Conservation (phyloP, 2,329 filamentous ascomycete species). For the Plenodomus tracheiphilus region DNA sequence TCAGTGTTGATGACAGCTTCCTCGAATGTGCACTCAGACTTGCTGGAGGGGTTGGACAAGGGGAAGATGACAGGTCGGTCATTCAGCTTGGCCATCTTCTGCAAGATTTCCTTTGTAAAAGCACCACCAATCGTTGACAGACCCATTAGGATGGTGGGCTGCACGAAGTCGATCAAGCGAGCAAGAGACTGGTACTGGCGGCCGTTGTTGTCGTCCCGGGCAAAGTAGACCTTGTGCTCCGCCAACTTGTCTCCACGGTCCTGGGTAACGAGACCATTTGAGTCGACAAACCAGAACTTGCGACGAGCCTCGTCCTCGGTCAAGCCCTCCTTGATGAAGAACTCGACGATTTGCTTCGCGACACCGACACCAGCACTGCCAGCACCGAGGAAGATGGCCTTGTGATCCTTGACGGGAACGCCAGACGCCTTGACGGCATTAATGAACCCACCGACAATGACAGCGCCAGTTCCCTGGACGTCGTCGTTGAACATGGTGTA, state of each 20-base stretch:
- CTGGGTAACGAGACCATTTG: conserved; percentile 88
- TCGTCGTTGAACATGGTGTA: conserved; percentile 99
- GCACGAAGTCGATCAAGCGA: conserved; percentile 91
- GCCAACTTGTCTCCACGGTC: conserved; percentile 94
- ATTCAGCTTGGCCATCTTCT: conserved; percentile 62
- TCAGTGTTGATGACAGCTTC: conserved; percentile 90
- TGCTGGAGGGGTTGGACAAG: conserved; percentile 91
- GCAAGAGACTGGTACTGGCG: conserved; percentile 75
- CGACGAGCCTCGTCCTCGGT: conserved; percentile 82
- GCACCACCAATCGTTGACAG: conserved; percentile 92
- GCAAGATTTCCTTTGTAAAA: conserved; percentile 86
- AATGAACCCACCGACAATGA: conserved; percentile 83
- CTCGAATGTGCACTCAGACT: conserved; percentile 97
- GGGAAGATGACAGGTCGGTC: conserved; percentile 80
- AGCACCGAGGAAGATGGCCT: conserved; percentile 93
- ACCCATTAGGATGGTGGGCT: conserved; percentile 92
- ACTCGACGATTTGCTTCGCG: conserved; percentile 95
- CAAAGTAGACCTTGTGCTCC: conserved; percentile 78
- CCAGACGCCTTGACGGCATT: conserved; percentile 80
- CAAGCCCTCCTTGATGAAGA: conserved; percentile 90
- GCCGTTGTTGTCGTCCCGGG: conserved; percentile 66
- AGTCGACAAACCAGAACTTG: conserved; percentile 98
- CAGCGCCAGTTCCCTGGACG: conserved; percentile 94
- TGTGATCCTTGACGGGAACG: conserved; percentile 85
- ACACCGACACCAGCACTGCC: conserved; percentile 96